Evolutionary conservation across 768 basidiomycete genomes (phyloP), one percentile per base, ranked within the genome.

Genomic region (Hericium alpestre): DNA sequence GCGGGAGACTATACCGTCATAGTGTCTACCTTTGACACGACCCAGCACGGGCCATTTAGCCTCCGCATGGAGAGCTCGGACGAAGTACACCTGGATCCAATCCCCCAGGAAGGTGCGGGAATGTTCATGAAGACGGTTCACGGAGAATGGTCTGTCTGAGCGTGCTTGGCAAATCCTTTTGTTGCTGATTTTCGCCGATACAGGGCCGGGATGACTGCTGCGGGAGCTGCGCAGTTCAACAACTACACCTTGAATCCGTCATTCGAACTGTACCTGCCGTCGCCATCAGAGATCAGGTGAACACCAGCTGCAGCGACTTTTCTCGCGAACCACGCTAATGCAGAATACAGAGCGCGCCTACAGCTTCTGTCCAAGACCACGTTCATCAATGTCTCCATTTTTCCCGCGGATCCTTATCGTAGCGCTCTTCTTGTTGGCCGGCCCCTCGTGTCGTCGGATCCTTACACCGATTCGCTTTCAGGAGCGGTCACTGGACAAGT

Each of bases 91-190:
- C 59, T 96, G 22, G 72, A 72, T 51, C 62, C 80, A 0, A 86
- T 96, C 22, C 82, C 85, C 0, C 81, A 85, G 57, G 95, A 98
- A 71, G 93, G 92, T 0, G 90, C 93, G 0, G 94, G 93, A 0
- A 90, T 96, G 92, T 95, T 86, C 66, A 71, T 70, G 20, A 86
- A 88, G 62, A 65, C 75, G 0, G 62, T 86, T 2, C 77, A 73
- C n/a, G 92, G 90, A 3, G 71, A 75, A 40, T 98, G 94, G 94
- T 90, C 59, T 38, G 18, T 18, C 4, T 32, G 32, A 39, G 9
- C 39, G 25, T 15, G 16, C 4, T 48, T 22, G 20, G n/a, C 22
- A 25, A 23, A 25, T 25, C 43, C 16, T 18, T 51, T 23, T n/a
- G 43, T 8, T 0, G 52, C 18, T 12, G 56, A 48, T 18, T 16